Conservation (phyloP, 192 early-diverging fungal genomes). For the Umbelopsis isabellina region DNA sequence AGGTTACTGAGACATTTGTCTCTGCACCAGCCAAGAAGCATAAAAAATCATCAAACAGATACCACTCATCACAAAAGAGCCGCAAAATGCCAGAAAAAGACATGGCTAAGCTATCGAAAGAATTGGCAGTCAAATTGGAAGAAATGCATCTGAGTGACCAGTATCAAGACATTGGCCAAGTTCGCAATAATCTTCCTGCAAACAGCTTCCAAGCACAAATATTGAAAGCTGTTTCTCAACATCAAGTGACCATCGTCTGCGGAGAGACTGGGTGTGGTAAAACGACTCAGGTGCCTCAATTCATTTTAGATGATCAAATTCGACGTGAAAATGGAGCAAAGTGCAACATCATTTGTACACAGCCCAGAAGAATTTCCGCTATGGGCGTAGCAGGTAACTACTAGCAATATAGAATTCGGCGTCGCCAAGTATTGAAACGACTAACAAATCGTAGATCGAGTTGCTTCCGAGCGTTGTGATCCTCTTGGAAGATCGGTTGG, state of each 20-base stretch:
- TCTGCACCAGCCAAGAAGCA: not conserved
- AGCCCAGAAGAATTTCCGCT: conserved; percentile 51
- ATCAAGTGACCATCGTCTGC: conserved; percentile 73
- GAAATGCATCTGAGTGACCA: conserved; percentile 24
- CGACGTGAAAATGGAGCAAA: conserved; percentile 42
- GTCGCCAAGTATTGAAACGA: too few relatives aligned
- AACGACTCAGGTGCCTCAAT: conserved; percentile 84
- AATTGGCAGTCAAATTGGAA: conserved; percentile 18
- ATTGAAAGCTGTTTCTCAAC: conserved; percentile 43
- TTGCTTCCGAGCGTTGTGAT: conserved; percentile 38
- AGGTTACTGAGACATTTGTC: conserved; percentile 43
- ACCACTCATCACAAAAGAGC: not conserved
- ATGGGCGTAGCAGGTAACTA: conserved; percentile 37
- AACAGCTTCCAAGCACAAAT: conserved; percentile 59
- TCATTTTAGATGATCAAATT: conserved; percentile 70
- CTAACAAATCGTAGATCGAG: conserved; percentile 29
- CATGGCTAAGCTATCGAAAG: conserved; percentile 3
- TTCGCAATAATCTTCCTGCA: conserved; percentile 67
- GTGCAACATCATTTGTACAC: conserved; percentile 64
- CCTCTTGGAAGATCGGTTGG: conserved; percentile 34
- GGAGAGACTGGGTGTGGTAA: conserved; percentile 81
- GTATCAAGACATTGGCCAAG: conserved; percentile 39
- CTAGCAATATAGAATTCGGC: not conserved
- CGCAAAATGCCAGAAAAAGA: not conserved
- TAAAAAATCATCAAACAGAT: not conserved